phyloP scores from a whole-genome alignment of 2,329 filamentous ascomycete genomes.

The Cladosporium sp. region DNA sequence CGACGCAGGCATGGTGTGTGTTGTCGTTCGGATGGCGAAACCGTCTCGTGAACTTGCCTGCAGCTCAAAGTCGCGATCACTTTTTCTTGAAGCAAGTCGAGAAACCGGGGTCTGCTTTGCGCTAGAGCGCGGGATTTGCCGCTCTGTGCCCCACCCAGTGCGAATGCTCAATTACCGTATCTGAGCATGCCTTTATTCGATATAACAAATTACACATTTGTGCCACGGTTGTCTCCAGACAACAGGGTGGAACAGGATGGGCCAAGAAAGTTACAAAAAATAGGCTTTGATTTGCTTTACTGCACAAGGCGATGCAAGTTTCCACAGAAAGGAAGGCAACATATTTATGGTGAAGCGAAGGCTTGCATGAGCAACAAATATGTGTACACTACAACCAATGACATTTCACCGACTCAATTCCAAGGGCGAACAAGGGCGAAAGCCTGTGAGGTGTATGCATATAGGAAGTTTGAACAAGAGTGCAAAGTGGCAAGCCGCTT shows the following conservation, averaged over 20 bases:
- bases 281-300: neutral
- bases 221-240: too few relatives aligned
- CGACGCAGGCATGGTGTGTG: constrained; percentile 75
- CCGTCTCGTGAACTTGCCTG: neutral
- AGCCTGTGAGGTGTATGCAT: too few relatives aligned
- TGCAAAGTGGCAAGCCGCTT: neutral
- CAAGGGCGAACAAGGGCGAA: too few relatives aligned
- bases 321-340: neutral
- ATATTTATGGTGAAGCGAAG: too few relatives aligned
- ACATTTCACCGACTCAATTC: neutral
- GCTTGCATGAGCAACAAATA: neutral
- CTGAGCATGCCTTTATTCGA: too few relatives aligned
- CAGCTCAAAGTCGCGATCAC: constrained; percentile 8
- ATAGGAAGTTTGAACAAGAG: neutral
- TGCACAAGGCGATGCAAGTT: neutral
- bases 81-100: constrained; percentile 15
- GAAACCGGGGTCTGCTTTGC: constrained; percentile 15
- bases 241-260: too few relatives aligned
- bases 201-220: too few relatives aligned
- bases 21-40: neutral
- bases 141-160: neutral
- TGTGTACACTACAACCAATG: neutral
- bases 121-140: neutral
- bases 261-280: too few relatives aligned
- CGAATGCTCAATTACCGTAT: too few relatives aligned